phyloP scores from a whole-genome alignment of 148 eudicot genomes.

The Spergularia bocconei region DNA sequence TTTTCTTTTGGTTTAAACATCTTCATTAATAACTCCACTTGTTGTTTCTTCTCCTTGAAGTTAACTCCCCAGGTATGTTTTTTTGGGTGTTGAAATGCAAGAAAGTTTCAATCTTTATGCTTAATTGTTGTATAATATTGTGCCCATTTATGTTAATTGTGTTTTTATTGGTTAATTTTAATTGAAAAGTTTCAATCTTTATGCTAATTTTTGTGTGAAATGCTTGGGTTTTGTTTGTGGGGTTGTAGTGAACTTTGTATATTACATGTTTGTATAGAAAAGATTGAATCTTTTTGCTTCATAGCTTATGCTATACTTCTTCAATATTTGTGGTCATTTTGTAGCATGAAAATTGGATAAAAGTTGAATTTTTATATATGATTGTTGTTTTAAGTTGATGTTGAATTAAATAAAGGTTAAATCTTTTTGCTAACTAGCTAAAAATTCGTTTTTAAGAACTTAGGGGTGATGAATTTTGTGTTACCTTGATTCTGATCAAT shows the following conservation, averaged over 20 bases:
- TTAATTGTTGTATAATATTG: background rate
- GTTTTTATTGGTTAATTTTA: background rate
- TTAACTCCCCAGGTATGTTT: constrained; percentile 35
- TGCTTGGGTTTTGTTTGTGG: background rate
- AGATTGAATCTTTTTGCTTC: background rate
- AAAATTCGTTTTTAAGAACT: background rate
- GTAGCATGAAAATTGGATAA: no score
- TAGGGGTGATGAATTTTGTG: background rate
- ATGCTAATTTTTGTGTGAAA: background rate
- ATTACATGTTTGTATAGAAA: background rate
- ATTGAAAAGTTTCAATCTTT: background rate
- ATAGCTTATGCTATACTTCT: no score
- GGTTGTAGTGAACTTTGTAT: background rate
- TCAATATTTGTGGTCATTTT: background rate
- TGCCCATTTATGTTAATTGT: background rate
- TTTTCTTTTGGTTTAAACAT: background rate
- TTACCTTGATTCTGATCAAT: background rate
- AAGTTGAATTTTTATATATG: no score
- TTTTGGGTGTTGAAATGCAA: constrained; percentile 12
- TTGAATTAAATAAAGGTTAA: background rate
- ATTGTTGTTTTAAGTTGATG: background rate
- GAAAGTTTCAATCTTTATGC: constrained; percentile 18
- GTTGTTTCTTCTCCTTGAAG: constrained; percentile 6
- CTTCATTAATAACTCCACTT: background rate
- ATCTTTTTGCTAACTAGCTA: background rate